phyloP scores from a whole-genome alignment of 2,329 filamentous ascomycete species.

The Fusarium nodosum region DNA sequence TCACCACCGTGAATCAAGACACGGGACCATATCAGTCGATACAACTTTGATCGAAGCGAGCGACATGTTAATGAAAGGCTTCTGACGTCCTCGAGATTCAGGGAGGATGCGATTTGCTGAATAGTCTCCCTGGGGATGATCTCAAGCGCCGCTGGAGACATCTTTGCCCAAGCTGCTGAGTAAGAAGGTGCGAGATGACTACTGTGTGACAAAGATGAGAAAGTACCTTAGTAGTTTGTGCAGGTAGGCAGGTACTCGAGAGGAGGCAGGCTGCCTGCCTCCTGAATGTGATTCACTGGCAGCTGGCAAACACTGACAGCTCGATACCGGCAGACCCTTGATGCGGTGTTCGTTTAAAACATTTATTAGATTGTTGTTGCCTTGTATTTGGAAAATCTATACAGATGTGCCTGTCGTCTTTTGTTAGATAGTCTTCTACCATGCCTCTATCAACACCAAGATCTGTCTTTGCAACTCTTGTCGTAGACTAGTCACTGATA shows the following conservation, averaged over 20 bases:
- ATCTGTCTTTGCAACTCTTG: too few relatives aligned
- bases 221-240: background rate
- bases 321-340: background rate
- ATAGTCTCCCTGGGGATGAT: background rate
- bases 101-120: background rate
- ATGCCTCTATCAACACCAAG: background rate
- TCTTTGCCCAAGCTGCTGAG: background rate
- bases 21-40: background rate
- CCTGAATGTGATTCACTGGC: background rate
- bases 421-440: background rate
- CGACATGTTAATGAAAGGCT: background rate
- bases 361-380: background rate
- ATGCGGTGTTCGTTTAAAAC: background rate
- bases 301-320: background rate
- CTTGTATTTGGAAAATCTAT: background rate
- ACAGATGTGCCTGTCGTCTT: background rate
- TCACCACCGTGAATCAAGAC: background rate
- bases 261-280: background rate
- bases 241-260: too few relatives aligned
- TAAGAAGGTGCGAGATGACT: background rate
- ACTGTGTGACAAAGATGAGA: background rate
- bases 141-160: background rate
- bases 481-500: too few relatives aligned
- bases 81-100: background rate
- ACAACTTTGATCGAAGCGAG: background rate